phyloP scores from a whole-genome alignment of 768 basidiomycete genomes.

The Jaapia argillacea region DNA sequence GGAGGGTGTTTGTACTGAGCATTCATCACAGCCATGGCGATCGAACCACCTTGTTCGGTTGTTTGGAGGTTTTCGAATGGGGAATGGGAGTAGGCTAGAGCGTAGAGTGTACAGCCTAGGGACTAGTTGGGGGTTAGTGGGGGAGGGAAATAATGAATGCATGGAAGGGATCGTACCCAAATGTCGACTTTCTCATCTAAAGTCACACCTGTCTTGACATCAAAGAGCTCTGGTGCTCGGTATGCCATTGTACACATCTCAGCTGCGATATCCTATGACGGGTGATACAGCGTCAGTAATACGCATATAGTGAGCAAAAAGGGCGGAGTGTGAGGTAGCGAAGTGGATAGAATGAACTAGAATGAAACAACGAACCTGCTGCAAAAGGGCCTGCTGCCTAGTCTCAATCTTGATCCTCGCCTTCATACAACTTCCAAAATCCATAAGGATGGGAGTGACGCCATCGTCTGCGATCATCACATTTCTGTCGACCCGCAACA shows the following conservation, averaged over 20 bases:
- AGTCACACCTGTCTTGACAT: conserved; percentile 82
- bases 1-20: conserved; percentile 90
- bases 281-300: not conserved
- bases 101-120: conserved; percentile 89
- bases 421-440: conserved; percentile 87
- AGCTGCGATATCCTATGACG: conserved; percentile 74
- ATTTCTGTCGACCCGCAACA: conserved; percentile 57
- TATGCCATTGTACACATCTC: conserved; percentile 99
- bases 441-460: conserved; percentile 83
- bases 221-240: conserved; percentile 94
- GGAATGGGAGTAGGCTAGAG: conserved; percentile 90
- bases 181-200: conserved; percentile 96
- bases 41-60: conserved; percentile 90
- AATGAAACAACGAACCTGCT: conserved; percentile 73
- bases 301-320: not conserved
- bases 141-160: not conserved
- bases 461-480: conserved; percentile 96
- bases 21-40: conserved; percentile 95
- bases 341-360: too few relatives aligned
- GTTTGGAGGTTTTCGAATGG: conserved; percentile 92
- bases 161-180: conserved; percentile 55
- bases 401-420: conserved; percentile 78
- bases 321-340: too few relatives aligned
- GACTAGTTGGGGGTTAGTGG: conserved; percentile 42
- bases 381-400: conserved; percentile 77